Evolutionary conservation across 805 yeast species (phyloP), one percentile per base, ranked within the genome.

Genomic region (Metschnikowia noctiluminum): DNA sequence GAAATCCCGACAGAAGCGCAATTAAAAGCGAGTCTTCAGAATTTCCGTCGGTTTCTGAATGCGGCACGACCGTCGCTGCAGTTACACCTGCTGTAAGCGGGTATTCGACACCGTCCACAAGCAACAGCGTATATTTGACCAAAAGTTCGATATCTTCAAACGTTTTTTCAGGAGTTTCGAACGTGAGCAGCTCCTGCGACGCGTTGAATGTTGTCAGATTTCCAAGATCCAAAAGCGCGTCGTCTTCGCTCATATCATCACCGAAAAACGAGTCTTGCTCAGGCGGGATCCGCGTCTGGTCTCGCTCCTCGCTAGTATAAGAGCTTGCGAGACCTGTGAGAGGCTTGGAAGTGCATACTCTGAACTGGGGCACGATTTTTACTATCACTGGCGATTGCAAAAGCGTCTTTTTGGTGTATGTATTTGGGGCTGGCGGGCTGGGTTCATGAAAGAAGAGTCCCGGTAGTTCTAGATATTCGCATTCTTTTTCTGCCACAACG

Each of bases 11-110:
- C 14, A 63, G 57, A 5, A 76, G 55, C 0, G 77, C 62, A 0
- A 77, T 36, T 7, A 76, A 43, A 11, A 77, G 55, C 1, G 71
- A 64, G 51, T 77, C 80, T 40, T 68, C 76, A 2, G 31, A 8
- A 7, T 38, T 11, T 4, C 40, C 45, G 3, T 28, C n/a, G 28
- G 42, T 15, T 12, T 40, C 48, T 38, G 46, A 59, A 28, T 42
- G 59, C 26, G 44, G 50, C 6, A 70, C 50, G 13, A 66, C 46
- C 38, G 67, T 65, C 0, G 68, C 62, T 1, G 70, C 60, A 35
- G 76, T 50, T 6, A 73, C 63, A 5, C 61, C 60, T 2, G 73
- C 56, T 49, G 57, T 69, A 48, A 68, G 52, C 11, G 63, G 59
- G 49, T 59, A 71, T 37, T 64, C 67, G 11, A 61, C 54, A 8